Conservation (phyloP, 352 stramenopile species). For the Phytopythium boreale region DNA sequence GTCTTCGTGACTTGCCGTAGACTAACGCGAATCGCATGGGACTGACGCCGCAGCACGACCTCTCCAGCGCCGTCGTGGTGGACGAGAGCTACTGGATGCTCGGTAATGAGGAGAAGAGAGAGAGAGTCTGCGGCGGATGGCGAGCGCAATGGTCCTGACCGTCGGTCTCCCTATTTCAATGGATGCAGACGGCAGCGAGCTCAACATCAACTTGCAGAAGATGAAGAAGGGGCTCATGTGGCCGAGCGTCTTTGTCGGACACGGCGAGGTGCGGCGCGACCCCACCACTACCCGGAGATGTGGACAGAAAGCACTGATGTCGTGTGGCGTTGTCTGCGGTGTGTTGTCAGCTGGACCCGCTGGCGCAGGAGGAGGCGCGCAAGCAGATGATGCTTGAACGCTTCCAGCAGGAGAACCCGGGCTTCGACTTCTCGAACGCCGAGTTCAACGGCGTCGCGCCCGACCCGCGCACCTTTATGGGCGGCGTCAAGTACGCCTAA, state of each 20-base stretch:
- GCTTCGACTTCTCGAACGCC: constrained; percentile 97
- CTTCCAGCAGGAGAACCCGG: constrained; percentile 98
- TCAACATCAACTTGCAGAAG: constrained; percentile 95
- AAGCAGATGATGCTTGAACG: constrained; percentile 97
- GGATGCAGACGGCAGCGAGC: constrained; percentile 74
- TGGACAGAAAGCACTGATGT: background rate
- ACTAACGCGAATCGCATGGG: background rate
- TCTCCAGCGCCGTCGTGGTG: constrained; percentile 90
- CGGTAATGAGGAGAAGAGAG: constrained; percentile 28
- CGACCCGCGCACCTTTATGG: constrained; percentile 97
- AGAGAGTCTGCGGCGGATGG: background rate
- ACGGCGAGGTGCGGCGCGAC: constrained; percentile 55
- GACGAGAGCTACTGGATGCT: constrained; percentile 97
- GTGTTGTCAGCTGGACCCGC: constrained; percentile 72
- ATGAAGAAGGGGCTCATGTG: constrained; percentile 95
- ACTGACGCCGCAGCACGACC: constrained; percentile 71
- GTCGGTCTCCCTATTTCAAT: background rate
- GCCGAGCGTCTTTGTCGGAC: constrained; percentile 86
- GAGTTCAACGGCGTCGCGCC: constrained; percentile 96
- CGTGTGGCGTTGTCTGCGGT: background rate
- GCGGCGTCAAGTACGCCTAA: constrained; percentile 90
- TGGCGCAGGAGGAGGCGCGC: constrained; percentile 92
- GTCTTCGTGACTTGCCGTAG: too few species aligned
- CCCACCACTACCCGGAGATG: background rate
- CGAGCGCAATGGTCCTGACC: background rate